Evolutionary conservation across 164 flowering plant species (phyloP), one percentile per base, ranked within the genome.

Genomic region (Macadamia integrifolia): DNA sequence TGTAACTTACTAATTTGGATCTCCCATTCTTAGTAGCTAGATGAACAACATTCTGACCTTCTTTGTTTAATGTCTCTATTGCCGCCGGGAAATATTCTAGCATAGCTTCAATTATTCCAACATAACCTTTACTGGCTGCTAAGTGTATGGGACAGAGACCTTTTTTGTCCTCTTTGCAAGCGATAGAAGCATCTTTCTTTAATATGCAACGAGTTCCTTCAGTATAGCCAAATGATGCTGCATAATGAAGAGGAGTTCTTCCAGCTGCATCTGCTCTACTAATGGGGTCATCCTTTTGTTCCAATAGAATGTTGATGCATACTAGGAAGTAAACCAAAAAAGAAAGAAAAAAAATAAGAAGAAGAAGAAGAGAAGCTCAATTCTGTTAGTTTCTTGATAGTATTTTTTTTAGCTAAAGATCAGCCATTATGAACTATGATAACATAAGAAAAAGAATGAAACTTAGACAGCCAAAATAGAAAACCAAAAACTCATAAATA

Each of bases 21-120:
- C 9, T 31, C 0, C 13, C 46, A 9, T 23, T 59, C 31, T 30
- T 13, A 5, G 60, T 48, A 6, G 64, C 64, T 28, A 60, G 9
- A 49, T 68, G 71, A 60, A 68, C 64, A 30, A 40, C 71, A 60
- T 60, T 68, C 29, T 56, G 57, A 15, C 71, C 71, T 17, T 35
- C 46, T 2, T 15, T 9, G 29, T 68, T 56, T 15, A 60, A 43
- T 18, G 48, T 5, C 58, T 60, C 71, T 8, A 7, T 9, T 1
- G 58, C 60, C 30, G 48, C 70, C 1, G 58, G 65, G 55, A 64
- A 68, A 4, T 28, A 10, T 8, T 9, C 8, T 12, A 68, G 43
- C 5, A 68, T 13, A 15, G 6, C 64, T 18, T 48, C 3, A 14
- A 68, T n/a, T 8, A 50, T 23, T n/a, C 11, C 10, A 3, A 17